A percentile compares a stretch with the other conserved stretches of the same genome.
Conservation (phyloP, 257 asterid species). For the Marsdenia floribunda region DNA sequence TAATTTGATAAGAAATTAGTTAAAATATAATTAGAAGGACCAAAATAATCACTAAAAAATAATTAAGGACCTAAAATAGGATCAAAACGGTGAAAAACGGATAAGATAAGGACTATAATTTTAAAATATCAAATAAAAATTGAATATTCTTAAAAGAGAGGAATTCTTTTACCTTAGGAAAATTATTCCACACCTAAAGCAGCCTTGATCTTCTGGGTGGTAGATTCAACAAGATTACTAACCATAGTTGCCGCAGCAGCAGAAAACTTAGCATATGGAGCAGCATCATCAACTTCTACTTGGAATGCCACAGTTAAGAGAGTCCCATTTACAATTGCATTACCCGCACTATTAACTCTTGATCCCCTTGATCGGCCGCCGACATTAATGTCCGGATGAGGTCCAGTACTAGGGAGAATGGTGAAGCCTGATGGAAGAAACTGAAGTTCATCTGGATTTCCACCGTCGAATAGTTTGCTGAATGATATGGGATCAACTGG, state of each 20-base stretch:
- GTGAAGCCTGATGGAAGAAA: constrained; percentile 1
- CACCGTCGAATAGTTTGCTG: background rate
- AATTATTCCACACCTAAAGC: background rate
- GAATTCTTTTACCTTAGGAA: background rate
- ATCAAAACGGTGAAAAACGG: too few relatives aligned
- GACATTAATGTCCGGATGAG: background rate
- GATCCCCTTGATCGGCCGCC: too few relatives aligned
- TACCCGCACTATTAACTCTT: too few relatives aligned
- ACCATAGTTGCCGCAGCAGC: background rate
- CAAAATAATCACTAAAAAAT: too few relatives aligned
- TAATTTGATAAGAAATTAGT: too few relatives aligned
- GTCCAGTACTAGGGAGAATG: constrained; percentile 1
- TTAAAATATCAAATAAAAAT: background rate
- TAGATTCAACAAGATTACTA: background rate
- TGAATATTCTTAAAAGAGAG: background rate
- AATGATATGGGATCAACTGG: background rate
- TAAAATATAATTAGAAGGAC: too few relatives aligned
- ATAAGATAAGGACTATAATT: background rate
- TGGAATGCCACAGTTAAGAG: background rate
- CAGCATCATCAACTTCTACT: background rate
- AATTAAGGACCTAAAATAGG: too few relatives aligned
- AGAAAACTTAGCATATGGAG: background rate
- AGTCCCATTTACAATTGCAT: background rate
- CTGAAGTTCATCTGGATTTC: background rate
- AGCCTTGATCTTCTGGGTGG: background rate